Percentiles rank a stretch among this genome's conserved stretches.
Evolutionary conservation across 1,139 yeast genomes (phyloP).

Genomic region (Pichia sp.): DNA sequence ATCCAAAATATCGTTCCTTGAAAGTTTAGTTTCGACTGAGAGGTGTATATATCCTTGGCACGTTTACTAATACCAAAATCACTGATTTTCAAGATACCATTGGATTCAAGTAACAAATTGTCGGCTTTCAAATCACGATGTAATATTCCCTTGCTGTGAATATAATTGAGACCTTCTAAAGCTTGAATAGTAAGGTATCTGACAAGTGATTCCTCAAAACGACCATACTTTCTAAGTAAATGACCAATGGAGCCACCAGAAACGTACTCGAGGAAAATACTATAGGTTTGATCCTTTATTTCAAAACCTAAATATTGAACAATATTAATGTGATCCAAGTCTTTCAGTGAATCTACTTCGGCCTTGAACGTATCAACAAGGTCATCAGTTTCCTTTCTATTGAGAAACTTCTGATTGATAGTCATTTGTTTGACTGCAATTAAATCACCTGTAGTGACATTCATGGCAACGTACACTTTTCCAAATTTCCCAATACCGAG

Average conservation of each 20-base stretch:
- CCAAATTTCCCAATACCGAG: constrained; percentile 98
- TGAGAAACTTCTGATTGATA: constrained; percentile 40
- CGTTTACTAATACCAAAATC: constrained; percentile 95
- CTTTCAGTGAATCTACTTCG: constrained; percentile 92
- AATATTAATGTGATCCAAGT: constrained; percentile 86
- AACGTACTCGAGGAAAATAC: constrained; percentile 87
- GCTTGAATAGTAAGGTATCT: constrained; percentile 74
- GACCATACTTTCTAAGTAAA: constrained; percentile 74
- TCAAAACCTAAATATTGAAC: constrained; percentile 96
- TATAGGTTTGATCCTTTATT: constrained; percentile 64
- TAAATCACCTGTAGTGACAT: constrained; percentile 97
- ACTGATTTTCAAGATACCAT: constrained; percentile 92
- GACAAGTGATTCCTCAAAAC: constrained; percentile 73
- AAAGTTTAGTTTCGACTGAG: constrained; percentile 87
- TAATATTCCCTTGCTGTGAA: constrained; percentile 80
- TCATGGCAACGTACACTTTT: constrained; percentile 85
- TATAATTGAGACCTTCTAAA: constrained; percentile 71
- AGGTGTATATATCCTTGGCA: constrained; percentile 80
- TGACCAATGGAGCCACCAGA: constrained; percentile 97
- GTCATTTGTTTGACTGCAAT: constrained; percentile 96
- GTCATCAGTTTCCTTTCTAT: constrained; percentile 44
- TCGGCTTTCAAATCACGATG: constrained; percentile 98
- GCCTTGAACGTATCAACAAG: constrained; percentile 74
- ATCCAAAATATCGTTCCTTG: constrained; percentile 99
- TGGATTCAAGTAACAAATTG: constrained; percentile 77